Conservation (phyloP, 345 rosid species). For the Excoecaria cochinchinensis region DNA sequence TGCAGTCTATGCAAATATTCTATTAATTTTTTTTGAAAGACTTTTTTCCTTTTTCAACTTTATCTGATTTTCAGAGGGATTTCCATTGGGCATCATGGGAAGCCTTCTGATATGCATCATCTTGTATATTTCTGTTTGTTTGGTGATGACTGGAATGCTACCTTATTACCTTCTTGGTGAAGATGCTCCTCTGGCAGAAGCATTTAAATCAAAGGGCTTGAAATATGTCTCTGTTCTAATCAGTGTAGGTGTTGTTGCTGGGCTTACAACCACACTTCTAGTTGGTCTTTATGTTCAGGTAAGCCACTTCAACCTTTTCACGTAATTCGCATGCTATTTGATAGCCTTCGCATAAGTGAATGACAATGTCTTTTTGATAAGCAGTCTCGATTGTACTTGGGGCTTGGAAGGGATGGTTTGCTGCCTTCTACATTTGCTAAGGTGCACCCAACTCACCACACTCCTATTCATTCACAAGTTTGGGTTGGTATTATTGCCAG, state of each 20-base stretch:
- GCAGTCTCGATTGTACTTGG: conserved; percentile 92
- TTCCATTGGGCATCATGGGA: conserved; percentile 85
- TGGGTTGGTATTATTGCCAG: conserved; percentile 92
- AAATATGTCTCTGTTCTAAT: conserved; percentile 74
- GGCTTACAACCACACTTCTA: conserved; percentile 88
- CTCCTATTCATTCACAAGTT: conserved; percentile 89
- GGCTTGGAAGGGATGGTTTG: conserved; percentile 93
- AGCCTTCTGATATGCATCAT: conserved; percentile 77
- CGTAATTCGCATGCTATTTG: conserved; percentile 10
- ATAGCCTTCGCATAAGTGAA: conserved; percentile 8
- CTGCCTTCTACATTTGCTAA: conserved; percentile 84
- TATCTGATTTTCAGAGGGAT: conserved; percentile 58
- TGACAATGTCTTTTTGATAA: conserved; percentile 30
- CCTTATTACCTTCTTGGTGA: conserved; percentile 72
- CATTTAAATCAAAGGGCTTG: conserved; percentile 82
- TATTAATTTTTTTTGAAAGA: conserved; percentile 17
- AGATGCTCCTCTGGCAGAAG: conserved; percentile 89
- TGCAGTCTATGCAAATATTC: not conserved
- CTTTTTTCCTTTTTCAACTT: conserved; percentile 1
- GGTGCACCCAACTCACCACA: conserved; percentile 72
- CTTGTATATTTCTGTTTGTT: conserved; percentile 77
- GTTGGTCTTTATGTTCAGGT: conserved; percentile 94
- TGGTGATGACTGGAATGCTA: conserved; percentile 92
- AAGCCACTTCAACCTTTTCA: conserved; percentile 11
- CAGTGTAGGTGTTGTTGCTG: conserved; percentile 93